A percentile compares a stretch with the other conserved stretches of the same genome.
phyloP scores from a whole-genome alignment of 306 rosid genomes.

The Astragalus membranaceus region DNA sequence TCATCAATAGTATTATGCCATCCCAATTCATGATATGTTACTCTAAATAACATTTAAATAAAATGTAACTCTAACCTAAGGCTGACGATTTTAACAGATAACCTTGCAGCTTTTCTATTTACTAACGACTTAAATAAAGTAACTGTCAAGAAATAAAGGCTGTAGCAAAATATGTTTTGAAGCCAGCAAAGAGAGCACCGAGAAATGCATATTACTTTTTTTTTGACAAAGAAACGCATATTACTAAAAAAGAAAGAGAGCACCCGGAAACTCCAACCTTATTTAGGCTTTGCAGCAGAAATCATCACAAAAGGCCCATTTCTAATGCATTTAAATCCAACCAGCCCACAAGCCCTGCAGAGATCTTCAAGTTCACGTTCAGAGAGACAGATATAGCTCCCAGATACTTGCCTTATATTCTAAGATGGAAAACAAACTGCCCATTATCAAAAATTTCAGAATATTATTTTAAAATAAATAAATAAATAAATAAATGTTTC shows the following conservation, averaged over 20 bases:
- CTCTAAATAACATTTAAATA: background rate
- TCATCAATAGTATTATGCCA: background rate
- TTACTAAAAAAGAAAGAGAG: too few relatives aligned
- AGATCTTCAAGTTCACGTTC: constrained; percentile 79
- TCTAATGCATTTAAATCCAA: constrained; percentile 51
- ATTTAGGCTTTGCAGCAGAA: constrained; percentile 65
- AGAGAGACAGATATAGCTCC: constrained; percentile 45
- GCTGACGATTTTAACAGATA: background rate
- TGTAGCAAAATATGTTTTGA: background rate
- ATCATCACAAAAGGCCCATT: constrained; percentile 73
- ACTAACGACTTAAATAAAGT: background rate
- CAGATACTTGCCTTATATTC: constrained; percentile 44
- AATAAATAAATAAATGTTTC: background rate
- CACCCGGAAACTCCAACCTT: constrained; percentile 20
- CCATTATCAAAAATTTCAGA: constrained; percentile 17
- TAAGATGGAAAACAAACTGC: constrained; percentile 23
- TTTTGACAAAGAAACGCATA: constrained; percentile 10
- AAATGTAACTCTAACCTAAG: background rate
- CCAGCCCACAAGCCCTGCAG: constrained; percentile 65
- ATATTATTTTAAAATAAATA: background rate
- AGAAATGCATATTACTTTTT: background rate
- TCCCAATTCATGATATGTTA: background rate
- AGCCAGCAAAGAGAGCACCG: constrained; percentile 12
- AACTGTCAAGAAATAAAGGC: background rate
- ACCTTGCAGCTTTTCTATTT: background rate